Evolutionary conservation across 768 basidiomycete species (phyloP).

Genomic region (Tephrocybe sp.): DNA sequence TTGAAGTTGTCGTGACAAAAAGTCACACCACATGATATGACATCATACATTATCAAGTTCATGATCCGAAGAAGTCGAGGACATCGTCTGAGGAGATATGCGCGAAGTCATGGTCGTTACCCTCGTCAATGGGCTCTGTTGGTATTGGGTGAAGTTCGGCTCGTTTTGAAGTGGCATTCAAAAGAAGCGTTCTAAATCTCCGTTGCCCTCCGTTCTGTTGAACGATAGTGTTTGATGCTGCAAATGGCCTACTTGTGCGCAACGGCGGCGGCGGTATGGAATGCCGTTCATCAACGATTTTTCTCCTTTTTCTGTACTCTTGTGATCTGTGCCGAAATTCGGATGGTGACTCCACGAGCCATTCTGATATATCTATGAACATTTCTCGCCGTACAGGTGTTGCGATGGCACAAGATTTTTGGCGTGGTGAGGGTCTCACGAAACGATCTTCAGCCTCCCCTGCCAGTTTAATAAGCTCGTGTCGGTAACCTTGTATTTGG

Average conservation of each 20-base stretch:
- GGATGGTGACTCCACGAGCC: conserved; percentile 47
- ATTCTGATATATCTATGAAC: conserved; percentile 35
- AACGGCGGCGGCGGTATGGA: not conserved
- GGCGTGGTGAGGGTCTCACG: conserved; percentile 27
- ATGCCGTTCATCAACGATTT: not conserved
- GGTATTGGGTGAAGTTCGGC: conserved; percentile 3
- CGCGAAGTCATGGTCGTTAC: conserved; percentile 2
- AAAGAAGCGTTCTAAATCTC: conserved; percentile 5
- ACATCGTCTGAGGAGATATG: conserved; percentile 42
- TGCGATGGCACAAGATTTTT: not conserved
- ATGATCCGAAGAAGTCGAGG: conserved; percentile 43
- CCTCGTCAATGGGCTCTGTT: not conserved
- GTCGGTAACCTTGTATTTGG: conserved; percentile 33
- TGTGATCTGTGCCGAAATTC: conserved; percentile 35
- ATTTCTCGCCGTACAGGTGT: conserved; percentile 9
- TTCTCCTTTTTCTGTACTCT: conserved; percentile 12
- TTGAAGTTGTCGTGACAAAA: not conserved
- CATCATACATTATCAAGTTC: not conserved
- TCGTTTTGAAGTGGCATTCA: conserved; percentile 1
- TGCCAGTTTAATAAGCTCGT: conserved; percentile 40
- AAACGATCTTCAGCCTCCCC: conserved; percentile 52
- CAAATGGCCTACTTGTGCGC: not conserved
- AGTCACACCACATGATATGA: not conserved
- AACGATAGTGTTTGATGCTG: not conserved
- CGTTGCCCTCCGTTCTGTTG: not conserved